Evolutionary conservation across 495 filamentous ascomycete genomes (phyloP), one percentile per base, ranked within the genome.

Genomic region (Lophiostoma macrostomum): DNA sequence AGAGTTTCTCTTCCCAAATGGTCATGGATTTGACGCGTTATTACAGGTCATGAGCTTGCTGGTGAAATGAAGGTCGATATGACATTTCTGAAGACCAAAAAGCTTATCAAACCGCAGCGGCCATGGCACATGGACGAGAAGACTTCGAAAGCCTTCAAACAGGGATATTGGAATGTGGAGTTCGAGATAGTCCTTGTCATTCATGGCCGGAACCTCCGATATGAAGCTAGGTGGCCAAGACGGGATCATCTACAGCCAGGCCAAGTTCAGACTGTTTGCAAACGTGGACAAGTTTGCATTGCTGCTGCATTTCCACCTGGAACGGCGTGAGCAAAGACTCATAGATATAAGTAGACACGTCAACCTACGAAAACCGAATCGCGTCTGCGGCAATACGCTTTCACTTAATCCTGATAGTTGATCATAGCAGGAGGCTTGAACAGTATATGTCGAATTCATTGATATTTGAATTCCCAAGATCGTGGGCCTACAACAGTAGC

Each of bases 181-280:
- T 50, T 39, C 14, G 47, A 50, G 10, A 3, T 50, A 10, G 32
- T 40, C 3, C 11, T 50, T 3, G 28, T 29, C 18, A 35, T 50
- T n/a, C 32, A 50, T 5, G 47, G 47, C 7, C 47, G 47, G 13
- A 50, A 40, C 22, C 20, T 50, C 14, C 31, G 47, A 39, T 50
- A 50, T 28, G 32, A 39, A 20, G 47, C 47, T 10, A 18, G 25
- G 7, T 50, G 25, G 18, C 47, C 47, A 16, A 11, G 20, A 19
- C 7, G 10, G 8, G 24, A 10, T 8, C 20, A 39, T 12, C 27
- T 46, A 11, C 23, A 29, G 42, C 6, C 13, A 5, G 42, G 42
- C 19, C 10, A 39, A 29, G 24, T 31, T 13, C 42, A 46, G 20
- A 7, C 7, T n/a, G 42, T 46, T 18, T 7, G 16, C 30, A 13